Evolutionary conservation across 768 basidiomycete genomes (phyloP), one percentile per base, ranked within the genome.

Genomic region (Collybia sp.): DNA sequence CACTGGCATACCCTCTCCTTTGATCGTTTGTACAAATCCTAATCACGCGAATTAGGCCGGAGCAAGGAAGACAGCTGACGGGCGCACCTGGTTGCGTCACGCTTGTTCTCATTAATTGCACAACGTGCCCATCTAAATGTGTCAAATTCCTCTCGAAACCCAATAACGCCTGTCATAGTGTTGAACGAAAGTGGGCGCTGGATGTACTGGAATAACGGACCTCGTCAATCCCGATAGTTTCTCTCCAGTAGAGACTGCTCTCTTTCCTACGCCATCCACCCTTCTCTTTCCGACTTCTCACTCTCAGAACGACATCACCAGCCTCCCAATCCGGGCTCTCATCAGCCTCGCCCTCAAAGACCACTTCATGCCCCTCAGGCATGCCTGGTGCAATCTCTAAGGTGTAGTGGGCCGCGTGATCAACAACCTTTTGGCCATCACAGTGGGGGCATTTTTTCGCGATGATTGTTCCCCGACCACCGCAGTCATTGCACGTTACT

Each of bases 331-430:
- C 96, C 2, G 92, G 91, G 46, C 75, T 88, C 68, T 99, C 94
- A 61, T 98, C 96, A 38, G 89, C 88, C 62, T 97, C 94, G n/a
- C 92, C 93, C 55, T 96, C 91, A 49, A 93, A 97, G 1, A 94
- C 76, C 32, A 94, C 79, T 62, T 99, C 91, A 57, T 89, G 84
- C 1, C 89, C 93, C 58, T 99, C 96, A 0, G 94, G 90, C 71
- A 90, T 88, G 13, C 96, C 96, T 4, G 82, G 79, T 11, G 82
- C 75, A 40, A 97, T 79, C 39, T 96, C 91, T 17, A 98, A 75
- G 1, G 88, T 92, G 53, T 93, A 87, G 38, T 81, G 82, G 55
- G 85, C 88, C 39, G 79, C 78, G 58, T 85, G 85, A 43, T 93
- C 84, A 25, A 93, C 61, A 31, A 93, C 83, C 64, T 95, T 95